Percentiles rank a stretch among this genome's conserved stretches.
phyloP scores from a whole-genome alignment of 352 stramenopile species.

The Pythium chondricola region DNA sequence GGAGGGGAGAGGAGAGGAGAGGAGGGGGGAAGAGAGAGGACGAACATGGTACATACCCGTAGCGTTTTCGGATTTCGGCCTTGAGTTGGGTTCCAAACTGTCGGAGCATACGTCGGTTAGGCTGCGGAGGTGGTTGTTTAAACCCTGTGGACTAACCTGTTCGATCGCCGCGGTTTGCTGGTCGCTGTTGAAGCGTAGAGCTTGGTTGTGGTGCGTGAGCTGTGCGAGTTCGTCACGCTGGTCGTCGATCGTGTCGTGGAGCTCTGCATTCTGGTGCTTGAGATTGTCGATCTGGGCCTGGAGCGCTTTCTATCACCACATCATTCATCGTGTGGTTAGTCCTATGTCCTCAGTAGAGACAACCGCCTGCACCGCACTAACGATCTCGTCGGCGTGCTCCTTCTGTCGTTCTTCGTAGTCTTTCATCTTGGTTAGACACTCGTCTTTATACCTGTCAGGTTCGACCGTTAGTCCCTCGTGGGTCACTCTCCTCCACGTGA shows the following conservation, averaged over 20 bases:
- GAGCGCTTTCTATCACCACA: too few relatives aligned
- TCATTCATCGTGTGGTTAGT: too few relatives aligned
- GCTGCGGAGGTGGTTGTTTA: neutral
- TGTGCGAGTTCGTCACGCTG: constrained; percentile 16
- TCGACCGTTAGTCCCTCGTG: neutral
- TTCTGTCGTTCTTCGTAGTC: constrained; percentile 25
- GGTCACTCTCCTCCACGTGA: too few relatives aligned
- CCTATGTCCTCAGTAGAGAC: neutral
- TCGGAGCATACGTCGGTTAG: neutral
- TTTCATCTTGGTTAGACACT: constrained; percentile 36
- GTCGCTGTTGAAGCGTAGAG: constrained; percentile 14
- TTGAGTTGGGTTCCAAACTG: constrained; percentile 53
- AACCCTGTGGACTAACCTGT: constrained; percentile 14
- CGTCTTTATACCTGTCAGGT: constrained; percentile 20
- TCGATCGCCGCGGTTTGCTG: constrained; percentile 27
- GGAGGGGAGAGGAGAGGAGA: neutral
- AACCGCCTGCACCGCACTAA: constrained; percentile 1
- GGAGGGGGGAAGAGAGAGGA: neutral
- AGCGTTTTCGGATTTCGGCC: constrained; percentile 42
- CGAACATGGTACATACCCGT: constrained; percentile 34
- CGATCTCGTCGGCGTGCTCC: constrained; percentile 29
- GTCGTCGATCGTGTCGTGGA: constrained; percentile 13
- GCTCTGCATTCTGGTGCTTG: constrained; percentile 20
- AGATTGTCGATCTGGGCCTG: constrained; percentile 21
- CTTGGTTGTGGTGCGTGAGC: constrained; percentile 21